Evolutionary conservation across 345 rosid species (phyloP).

Genomic region (Murraya paniculata): DNA sequence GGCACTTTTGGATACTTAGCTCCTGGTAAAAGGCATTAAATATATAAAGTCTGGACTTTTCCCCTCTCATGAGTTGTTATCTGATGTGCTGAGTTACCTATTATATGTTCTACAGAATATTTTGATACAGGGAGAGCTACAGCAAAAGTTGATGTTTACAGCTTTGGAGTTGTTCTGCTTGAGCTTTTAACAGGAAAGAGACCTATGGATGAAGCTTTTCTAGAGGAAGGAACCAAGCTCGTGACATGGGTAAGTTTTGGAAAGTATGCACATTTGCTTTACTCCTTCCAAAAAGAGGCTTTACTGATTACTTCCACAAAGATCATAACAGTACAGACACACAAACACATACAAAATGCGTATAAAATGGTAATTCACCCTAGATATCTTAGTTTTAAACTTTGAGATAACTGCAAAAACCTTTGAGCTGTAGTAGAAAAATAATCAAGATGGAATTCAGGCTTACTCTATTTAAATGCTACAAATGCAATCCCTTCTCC

Average conservation of each 20-base stretch:
- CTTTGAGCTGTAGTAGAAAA: neutral
- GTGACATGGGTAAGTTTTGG: slow-evolving; percentile 68
- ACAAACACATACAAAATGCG: no score
- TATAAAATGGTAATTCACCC: neutral
- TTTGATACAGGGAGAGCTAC: slow-evolving; percentile 83
- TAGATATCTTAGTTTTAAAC: neutral
- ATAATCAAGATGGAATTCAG: neutral
- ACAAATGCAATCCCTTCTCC: neutral
- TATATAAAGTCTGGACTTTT: neutral
- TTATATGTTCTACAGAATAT: slow-evolving; percentile 46
- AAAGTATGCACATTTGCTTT: neutral
- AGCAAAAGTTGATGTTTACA: slow-evolving; percentile 79
- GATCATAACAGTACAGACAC: neutral
- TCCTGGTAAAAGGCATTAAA: slow-evolving; percentile 46
- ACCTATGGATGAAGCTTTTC: slow-evolving; percentile 75
- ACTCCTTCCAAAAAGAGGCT: no score
- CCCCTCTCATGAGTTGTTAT: neutral
- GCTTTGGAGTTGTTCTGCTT: slow-evolving; percentile 77
- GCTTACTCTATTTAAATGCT: neutral
- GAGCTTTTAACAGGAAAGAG: slow-evolving; percentile 79
- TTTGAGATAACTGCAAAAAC: neutral
- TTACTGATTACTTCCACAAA: no score
- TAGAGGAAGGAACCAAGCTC: slow-evolving; percentile 87
- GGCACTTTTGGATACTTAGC: slow-evolving; percentile 91
- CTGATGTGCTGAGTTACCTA: neutral